Evolutionary conservation across 2,329 filamentous ascomycete genomes (phyloP).

Genomic region (Nemania diffusa): DNA sequence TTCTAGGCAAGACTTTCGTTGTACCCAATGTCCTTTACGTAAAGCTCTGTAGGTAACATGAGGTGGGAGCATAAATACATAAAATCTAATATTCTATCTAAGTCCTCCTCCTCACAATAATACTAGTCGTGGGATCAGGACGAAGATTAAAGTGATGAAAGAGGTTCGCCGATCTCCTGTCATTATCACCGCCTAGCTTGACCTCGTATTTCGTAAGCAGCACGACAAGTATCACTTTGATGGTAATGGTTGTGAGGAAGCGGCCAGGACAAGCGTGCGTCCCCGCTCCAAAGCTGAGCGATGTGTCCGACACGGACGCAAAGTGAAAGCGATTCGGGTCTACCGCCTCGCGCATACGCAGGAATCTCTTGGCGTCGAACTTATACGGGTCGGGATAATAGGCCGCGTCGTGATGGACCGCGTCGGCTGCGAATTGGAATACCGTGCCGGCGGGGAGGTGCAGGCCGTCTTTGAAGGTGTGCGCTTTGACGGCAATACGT

Average conservation of each 20-base stretch:
- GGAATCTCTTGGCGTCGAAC: neutral
- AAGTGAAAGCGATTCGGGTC: constrained; percentile 1
- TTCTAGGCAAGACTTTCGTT: too few species aligned
- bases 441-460: neutral
- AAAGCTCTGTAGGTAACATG: neutral
- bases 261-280: neutral
- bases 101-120: neutral
- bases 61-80: too few species aligned
- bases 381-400: neutral
- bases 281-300: neutral
- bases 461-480: constrained; percentile 1
- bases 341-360: neutral
- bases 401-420: neutral
- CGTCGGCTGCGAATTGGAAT: neutral
- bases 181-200: neutral
- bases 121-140: neutral
- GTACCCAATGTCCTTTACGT: neutral
- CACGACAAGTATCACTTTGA: neutral
- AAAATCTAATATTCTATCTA: neutral
- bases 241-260: neutral
- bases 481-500: neutral
- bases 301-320: neutral
- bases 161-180: neutral
- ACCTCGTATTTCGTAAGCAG: neutral
- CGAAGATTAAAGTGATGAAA: neutral